A percentile compares a stretch with the other conserved stretches of the same genome.
phyloP scores from a whole-genome alignment of 768 basidiomycete species.

The Pisolithus marmoratus region DNA sequence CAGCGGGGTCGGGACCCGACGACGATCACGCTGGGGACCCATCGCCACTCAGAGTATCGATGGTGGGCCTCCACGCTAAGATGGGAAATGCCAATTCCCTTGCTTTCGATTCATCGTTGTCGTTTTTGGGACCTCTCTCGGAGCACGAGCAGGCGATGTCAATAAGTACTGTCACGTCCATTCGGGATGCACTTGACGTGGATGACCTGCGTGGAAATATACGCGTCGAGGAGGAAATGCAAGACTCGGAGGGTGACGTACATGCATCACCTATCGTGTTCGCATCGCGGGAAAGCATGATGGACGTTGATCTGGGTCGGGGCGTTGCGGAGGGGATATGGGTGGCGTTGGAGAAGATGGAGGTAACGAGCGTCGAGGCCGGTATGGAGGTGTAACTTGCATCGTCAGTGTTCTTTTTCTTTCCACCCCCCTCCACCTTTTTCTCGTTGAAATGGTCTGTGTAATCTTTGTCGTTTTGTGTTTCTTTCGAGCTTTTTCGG shows the following conservation, averaged over 20 bases:
- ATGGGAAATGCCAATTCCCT: background rate
- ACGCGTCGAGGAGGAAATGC: no score
- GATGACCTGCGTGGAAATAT: background rate
- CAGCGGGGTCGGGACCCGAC: no score
- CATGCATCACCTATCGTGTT: background rate
- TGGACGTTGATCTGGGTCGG: background rate
- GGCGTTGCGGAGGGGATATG: conserved; percentile 8
- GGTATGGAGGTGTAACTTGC: no score
- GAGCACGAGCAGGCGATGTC: conserved; percentile 9
- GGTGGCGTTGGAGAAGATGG: conserved; percentile 23
- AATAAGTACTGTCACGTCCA: conserved; percentile 17
- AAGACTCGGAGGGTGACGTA: background rate
- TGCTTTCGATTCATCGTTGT: conserved; percentile 6
- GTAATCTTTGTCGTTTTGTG: no score
- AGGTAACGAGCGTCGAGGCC: conserved; percentile 1
- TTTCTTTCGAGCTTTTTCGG: no score
- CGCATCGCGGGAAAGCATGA: background rate
- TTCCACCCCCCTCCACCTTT: background rate
- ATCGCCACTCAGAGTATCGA: background rate
- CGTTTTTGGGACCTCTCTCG: conserved; percentile 10
- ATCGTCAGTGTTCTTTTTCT: background rate
- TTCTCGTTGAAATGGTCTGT: no score
- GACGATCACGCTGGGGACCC: no score
- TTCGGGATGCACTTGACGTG: background rate
- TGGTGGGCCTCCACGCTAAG: background rate